Conservation (phyloP, 805 yeast genomes). For the Lipomyces chichibuensis region DNA sequence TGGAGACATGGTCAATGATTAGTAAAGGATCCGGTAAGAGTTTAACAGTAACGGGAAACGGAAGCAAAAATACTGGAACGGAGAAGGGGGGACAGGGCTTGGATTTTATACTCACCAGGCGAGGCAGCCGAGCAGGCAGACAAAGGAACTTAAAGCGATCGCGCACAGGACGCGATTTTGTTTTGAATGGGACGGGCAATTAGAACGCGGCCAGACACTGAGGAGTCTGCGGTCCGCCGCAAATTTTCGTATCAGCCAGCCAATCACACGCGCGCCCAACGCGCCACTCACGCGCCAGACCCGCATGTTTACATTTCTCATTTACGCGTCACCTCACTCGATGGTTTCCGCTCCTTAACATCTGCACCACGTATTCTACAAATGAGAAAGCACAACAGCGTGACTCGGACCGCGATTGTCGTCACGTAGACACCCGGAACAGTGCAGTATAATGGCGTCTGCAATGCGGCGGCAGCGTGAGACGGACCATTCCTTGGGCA, state of each 20-base stretch:
- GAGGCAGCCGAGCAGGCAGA: constrained; percentile 6
- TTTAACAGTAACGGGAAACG: neutral
- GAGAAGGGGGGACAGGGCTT: neutral
- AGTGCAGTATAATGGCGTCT: neutral
- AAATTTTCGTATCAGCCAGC: constrained; percentile 17
- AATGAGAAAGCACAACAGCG: neutral
- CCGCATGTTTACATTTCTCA: neutral
- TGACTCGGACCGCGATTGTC: neutral
- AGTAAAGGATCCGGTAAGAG: neutral
- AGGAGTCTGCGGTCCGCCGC: constrained; percentile 1
- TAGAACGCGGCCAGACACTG: neutral
- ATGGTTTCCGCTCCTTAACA: neutral
- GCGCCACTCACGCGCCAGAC: constrained; percentile 13
- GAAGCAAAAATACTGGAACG: neutral
- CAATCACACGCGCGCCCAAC: constrained; percentile 22
- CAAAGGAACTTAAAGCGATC: constrained; percentile 3
- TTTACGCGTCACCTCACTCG: neutral
- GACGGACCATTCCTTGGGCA: neutral
- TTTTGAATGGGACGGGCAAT: constrained; percentile 2
- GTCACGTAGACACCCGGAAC: neutral
- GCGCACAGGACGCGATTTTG: constrained; percentile 2
- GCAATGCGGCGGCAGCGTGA: neutral
- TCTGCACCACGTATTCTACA: neutral
- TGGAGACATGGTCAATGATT: constrained; percentile 18
- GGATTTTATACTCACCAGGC: neutral